Evolutionary conservation across 2,329 filamentous ascomycete genomes (phyloP), one percentile per base, ranked within the genome.

Genomic region (Gnomoniopsis smithogilvyi): DNA sequence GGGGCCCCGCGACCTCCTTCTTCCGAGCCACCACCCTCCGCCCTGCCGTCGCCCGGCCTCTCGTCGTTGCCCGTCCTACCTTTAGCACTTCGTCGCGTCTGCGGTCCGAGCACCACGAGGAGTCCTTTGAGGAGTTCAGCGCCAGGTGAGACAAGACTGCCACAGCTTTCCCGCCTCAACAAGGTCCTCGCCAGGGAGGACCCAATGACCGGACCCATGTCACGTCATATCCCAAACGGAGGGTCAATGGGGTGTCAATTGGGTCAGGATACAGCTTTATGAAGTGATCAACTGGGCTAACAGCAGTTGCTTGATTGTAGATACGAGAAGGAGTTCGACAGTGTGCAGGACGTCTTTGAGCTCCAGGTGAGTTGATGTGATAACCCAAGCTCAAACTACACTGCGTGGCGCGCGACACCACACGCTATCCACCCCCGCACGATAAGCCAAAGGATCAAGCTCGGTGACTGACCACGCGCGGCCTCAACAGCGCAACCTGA

Each of bases 261-360:
- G 60, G 57, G 57, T 43, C 53, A 46, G 6, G 7, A 24, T 34
- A 17, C 38, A 38, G 24, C 26, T 46, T 60, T 62, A 60, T 61
- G 51, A 50, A 48, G 53, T 43, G 59, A 66, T 69, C 68, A 68
- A 73, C 73, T 17, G 36, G 71, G 70, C 75, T 78, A 71, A 81
- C 68, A 26, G 62, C 60, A 61, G 63, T 60, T 64, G 63, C 54
- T 60, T 38, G 59, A 60, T 70, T 64, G 72, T 75, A 99, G 95
- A 82, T 99, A 96, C 74, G 95, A 99, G 86, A 97, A 97, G 87
- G 95, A 99, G 81, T 99, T 99, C 74, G 94, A 99, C 65, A 79
- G 80, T 73, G 95, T 99, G 67, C 92, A 98, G 80, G 95, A 99
- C 81, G 94, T 98, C 73, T 99, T 99, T 78, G 95, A 99, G 88